Percentiles rank a stretch among this genome's conserved stretches.
Evolutionary conservation across 805 yeast genomes (phyloP).

Genomic region (Grigorovia transvaalensis): DNA sequence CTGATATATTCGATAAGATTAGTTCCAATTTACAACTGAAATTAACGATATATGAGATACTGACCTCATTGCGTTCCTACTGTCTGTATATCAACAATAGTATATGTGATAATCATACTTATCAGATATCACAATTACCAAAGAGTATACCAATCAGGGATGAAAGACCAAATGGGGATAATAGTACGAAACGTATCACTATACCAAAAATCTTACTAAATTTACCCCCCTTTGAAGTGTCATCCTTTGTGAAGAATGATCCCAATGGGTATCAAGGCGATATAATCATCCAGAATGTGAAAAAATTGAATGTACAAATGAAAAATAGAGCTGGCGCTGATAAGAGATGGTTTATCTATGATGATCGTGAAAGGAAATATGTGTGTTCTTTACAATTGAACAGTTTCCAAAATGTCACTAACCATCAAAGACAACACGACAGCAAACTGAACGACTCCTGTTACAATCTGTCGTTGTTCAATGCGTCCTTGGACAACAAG

Average conservation of each 20-base stretch:
- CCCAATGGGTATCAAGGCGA: not conserved
- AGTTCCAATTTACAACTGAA: slow-evolving; percentile 22
- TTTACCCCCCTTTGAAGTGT: slow-evolving; percentile 27
- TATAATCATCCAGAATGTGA: not conserved
- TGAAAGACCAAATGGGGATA: not conserved
- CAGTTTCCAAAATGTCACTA: slow-evolving; percentile 12
- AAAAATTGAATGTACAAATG: not conserved
- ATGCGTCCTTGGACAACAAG: slow-evolving; percentile 21
- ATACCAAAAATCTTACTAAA: slow-evolving; percentile 16
- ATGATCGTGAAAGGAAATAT: slow-evolving; percentile 12
- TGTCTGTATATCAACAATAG: slow-evolving; percentile 11
- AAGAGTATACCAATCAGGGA: not conserved
- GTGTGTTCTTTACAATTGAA: slow-evolving; percentile 11
- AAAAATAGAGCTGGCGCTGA: not conserved
- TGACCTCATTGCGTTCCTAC: slow-evolving; percentile 23
- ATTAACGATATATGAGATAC: slow-evolving; percentile 23
- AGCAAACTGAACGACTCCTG: slow-evolving; percentile 22
- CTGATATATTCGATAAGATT: slow-evolving; percentile 18
- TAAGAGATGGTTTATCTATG: slow-evolving; percentile 16
- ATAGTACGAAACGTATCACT: slow-evolving; percentile 5
- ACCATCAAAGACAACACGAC: slow-evolving; percentile 16
- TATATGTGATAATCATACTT: not conserved
- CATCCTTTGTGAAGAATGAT: slow-evolving; percentile 17
- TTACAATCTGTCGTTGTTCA: slow-evolving; percentile 22
- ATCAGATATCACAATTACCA: not conserved